Evolutionary conservation across 2,329 filamentous ascomycete species (phyloP), one percentile per base, ranked within the genome.

Genomic region (Beauveria caledonica): DNA sequence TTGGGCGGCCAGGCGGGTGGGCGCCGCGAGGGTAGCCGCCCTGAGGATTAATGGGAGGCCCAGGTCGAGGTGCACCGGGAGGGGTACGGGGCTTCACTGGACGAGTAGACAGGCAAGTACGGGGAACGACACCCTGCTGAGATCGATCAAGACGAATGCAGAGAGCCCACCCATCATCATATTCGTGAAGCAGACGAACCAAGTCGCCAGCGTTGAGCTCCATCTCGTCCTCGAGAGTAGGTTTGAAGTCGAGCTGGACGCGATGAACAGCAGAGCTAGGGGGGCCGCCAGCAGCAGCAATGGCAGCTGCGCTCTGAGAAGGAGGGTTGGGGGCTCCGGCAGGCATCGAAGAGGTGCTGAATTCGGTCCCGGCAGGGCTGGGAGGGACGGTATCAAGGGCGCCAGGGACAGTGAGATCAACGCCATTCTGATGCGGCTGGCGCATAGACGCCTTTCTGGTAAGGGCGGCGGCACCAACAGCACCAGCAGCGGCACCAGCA

Each of bases 81-180:
- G 77, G 78, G 45, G 83, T 78, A 50, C 92, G 88, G 51, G 92
- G 90, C 79, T 95, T 97, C 64, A 97, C 89, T 19, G 93, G 91
- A 54, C 92, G 87, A 61, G 91, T 89, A 15, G 94, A 97, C 54
- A 99, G 81, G 76, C 94, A 99, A 42, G 92, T 96, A 66, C 94
- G 86, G 15, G 94, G 94, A 61, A 89, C 90, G 57, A 97, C 94
- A 78, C 94, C 94, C 78, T 97, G 92, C 68, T 89, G 82, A 63
- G 91, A 92, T 64, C 92, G 88, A 74, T 97, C 92, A 68, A 97
- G 86, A 65, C 88, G 88, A 66, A 92, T 89, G 74, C 92, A 97
- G 60, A 97, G 89, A 69, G 92, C 90, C 94, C 94, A 99, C 68
- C 94, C 94, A 75, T 99, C 94, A 71, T 99, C 94, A 69, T 97